Percentiles rank a stretch among this genome's conserved stretches.
phyloP scores from a whole-genome alignment of 345 rosid species.

The Linum trigynum region DNA sequence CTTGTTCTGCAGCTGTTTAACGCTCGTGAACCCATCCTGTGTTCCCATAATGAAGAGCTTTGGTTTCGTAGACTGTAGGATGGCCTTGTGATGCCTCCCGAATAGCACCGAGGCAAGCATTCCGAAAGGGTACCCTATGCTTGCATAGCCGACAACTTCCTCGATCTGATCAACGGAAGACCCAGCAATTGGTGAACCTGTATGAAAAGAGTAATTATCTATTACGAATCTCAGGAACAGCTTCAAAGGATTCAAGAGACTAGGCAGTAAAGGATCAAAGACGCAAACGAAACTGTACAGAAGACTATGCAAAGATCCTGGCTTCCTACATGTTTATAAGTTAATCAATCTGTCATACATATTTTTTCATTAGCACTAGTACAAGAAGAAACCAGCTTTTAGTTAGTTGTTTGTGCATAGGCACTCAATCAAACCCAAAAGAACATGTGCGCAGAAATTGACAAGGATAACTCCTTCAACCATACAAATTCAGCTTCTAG shows the following conservation, averaged over 20 bases:
- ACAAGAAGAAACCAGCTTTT: no score
- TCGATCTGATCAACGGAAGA: constrained; percentile 73
- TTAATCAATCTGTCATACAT: no score
- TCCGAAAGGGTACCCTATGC: constrained; percentile 90
- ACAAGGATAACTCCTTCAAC: no score
- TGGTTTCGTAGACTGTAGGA: constrained; percentile 64
- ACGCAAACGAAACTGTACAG: background rate
- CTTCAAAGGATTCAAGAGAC: background rate
- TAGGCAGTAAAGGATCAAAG: background rate
- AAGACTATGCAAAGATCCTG: no score
- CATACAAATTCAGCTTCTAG: no score
- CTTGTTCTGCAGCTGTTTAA: constrained; percentile 77
- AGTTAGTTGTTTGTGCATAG: no score
- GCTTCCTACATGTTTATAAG: no score
- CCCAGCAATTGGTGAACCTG: constrained; percentile 96
- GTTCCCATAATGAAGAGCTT: constrained; percentile 95
- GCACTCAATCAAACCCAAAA: no score
- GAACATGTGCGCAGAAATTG: no score
- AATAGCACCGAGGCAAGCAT: constrained; percentile 70
- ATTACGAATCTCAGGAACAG: background rate
- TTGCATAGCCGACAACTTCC: constrained; percentile 67
- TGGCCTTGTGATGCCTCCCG: constrained; percentile 75
- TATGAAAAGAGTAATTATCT: background rate
- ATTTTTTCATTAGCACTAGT: no score
- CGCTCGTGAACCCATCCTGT: constrained; percentile 82